Percentiles rank a stretch among this genome's conserved stretches.
Evolutionary conservation across 495 filamentous ascomycete genomes (phyloP).

Genomic region (Aspergillus saccharolyticus): DNA sequence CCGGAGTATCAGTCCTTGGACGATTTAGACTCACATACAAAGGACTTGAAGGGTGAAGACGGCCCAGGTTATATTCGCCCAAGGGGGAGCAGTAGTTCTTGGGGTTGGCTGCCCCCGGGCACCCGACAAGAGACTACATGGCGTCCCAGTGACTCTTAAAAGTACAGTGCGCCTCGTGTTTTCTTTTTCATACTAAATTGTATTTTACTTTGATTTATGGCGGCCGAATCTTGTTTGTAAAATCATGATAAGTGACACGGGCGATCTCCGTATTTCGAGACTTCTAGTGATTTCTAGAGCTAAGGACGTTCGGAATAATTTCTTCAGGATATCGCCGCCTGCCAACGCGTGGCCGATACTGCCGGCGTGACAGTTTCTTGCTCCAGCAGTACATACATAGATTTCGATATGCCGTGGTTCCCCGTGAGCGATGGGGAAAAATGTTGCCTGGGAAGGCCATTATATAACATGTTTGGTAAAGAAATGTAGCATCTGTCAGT

Average conservation of each 20-base stretch:
- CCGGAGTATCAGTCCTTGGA: conserved; percentile 24
- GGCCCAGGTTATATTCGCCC: conserved; percentile 44
- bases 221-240: neutral
- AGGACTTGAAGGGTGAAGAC: conserved; percentile 55
- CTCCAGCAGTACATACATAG: too few species aligned
- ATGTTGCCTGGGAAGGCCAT: too few species aligned
- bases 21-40: conserved; percentile 26
- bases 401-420: too few species aligned
- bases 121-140: conserved; percentile 80
- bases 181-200: neutral
- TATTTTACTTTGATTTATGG: neutral
- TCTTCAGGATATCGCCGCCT: too few species aligned
- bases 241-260: neutral
- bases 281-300: neutral
- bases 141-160: conserved; percentile 50
- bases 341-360: too few species aligned
- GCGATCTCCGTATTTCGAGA: neutral
- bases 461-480: too few species aligned
- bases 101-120: conserved; percentile 62
- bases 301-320: too few species aligned
- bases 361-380: too few species aligned
- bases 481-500: conserved; percentile 23
- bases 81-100: conserved; percentile 53
- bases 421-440: too few species aligned
- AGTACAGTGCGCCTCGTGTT: conserved; percentile 6